These are phyloP conservation scores for Murraya koenigii DNA, from an alignment of 345 rosid species.

Conservation along the genomic window DNA sequence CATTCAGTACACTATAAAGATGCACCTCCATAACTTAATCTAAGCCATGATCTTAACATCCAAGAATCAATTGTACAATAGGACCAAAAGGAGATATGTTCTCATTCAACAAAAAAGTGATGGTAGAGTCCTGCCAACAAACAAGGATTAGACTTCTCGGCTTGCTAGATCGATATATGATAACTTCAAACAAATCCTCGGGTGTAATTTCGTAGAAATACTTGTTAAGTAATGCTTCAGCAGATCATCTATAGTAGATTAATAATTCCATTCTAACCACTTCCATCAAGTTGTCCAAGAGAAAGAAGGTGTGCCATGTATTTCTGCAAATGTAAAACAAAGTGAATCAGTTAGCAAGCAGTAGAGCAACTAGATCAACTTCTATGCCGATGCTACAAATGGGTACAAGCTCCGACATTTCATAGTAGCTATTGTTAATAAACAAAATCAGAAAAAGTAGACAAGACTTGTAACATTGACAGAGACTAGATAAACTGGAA, in stretches of 20 bases:
- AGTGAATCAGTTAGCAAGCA: neutral
- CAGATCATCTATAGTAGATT: neutral
- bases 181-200: neutral
- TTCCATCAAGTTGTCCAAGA: conserved; percentile 77
- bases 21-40: neutral
- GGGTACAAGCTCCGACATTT: neutral
- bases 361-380: neutral
- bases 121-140: neutral
- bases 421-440: neutral
- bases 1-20: neutral
- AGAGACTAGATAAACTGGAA: neutral
- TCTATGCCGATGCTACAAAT: neutral
- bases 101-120: neutral
- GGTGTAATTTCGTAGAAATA: neutral
- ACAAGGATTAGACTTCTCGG: neutral
- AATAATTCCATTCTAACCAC: conserved; percentile 37
- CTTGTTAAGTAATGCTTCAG: neutral
- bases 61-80: neutral
- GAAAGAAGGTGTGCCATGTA: conserved; percentile 94
- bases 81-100: neutral
- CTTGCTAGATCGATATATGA: neutral
- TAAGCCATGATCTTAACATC: neutral
- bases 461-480: neutral
- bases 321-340: conserved; percentile 53
- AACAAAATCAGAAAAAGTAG: neutral